These are phyloP conservation scores for Blastobotrys indianensis DNA, from an alignment of 1,139 yeast species.

Conservation along the genomic window DNA sequence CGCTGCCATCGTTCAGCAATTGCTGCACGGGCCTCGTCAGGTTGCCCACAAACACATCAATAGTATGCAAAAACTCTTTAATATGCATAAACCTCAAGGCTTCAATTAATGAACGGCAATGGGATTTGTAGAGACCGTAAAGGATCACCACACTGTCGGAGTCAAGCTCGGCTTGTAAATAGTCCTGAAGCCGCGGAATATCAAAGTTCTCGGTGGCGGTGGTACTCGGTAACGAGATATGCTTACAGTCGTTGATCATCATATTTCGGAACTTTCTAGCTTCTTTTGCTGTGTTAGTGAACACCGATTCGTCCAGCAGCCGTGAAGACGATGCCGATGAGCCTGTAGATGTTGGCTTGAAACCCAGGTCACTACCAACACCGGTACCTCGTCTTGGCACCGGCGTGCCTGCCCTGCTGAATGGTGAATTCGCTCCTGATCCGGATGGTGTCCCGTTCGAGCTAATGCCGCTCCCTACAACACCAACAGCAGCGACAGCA, in stretches of 20 bases:
- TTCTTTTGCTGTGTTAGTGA: conserved; percentile 7
- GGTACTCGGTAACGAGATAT: conserved; percentile 21
- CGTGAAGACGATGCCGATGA: conserved; percentile 3
- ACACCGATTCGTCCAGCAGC: neutral
- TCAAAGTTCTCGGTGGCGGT: conserved; percentile 29
- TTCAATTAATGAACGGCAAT: conserved; percentile 58
- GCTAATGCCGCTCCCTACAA: no score
- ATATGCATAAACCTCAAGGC: conserved; percentile 63
- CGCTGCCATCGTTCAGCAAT: conserved; percentile 46
- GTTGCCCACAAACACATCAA: conserved; percentile 52
- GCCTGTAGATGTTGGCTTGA: no score
- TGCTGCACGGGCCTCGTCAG: conserved; percentile 62
- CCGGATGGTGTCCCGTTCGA: no score
- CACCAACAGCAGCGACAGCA: no score
- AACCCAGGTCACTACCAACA: no score
- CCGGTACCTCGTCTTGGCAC: no score
- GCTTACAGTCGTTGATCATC: conserved; percentile 17
- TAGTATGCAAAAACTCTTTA: conserved; percentile 49
- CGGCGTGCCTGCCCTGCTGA: no score
- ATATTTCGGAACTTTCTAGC: conserved; percentile 13
- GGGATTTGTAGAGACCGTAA: conserved; percentile 54
- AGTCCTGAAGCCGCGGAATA: conserved; percentile 51
- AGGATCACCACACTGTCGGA: conserved; percentile 58
- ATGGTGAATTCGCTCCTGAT: no score
- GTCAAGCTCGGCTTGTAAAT: conserved; percentile 38